Evolutionary conservation across 495 filamentous ascomycete species (phyloP).

Genomic region (Podospora tetraspora): DNA sequence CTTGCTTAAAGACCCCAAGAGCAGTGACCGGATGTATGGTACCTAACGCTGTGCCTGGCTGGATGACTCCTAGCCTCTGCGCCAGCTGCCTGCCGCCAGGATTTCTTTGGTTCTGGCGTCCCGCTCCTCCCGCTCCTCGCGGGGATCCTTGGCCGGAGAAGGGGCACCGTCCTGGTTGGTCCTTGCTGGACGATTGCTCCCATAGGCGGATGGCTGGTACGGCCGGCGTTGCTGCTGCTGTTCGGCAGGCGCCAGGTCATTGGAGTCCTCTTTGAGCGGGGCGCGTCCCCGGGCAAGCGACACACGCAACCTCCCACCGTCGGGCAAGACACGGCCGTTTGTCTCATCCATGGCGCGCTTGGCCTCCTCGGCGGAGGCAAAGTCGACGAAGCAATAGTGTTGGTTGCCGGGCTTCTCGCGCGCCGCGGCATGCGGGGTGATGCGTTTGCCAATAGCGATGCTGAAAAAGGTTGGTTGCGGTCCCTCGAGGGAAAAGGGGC

Average conservation of each 20-base stretch:
- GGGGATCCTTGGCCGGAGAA: constrained; percentile 7
- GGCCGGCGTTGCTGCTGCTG: neutral
- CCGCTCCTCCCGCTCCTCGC: constrained; percentile 13
- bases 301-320: constrained; percentile 19
- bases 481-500: neutral
- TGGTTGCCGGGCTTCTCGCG: constrained; percentile 51
- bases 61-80: constrained; percentile 19
- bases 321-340: constrained; percentile 24
- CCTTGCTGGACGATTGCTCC: neutral
- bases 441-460: constrained; percentile 59
- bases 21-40: neutral
- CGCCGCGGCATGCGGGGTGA: constrained; percentile 52
- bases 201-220: constrained; percentile 3
- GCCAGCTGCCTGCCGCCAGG: constrained; percentile 19
- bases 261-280: constrained; percentile 4
- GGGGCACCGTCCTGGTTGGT: neutral
- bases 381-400: constrained; percentile 66
- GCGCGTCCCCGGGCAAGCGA: constrained; percentile 15
- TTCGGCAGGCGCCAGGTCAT: neutral
- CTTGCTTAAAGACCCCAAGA: neutral
- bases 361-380: constrained; percentile 51
- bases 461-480: constrained; percentile 11
- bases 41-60: neutral
- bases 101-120: constrained; percentile 17
- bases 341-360: constrained; percentile 34